A percentile compares a stretch with the other conserved stretches of the same genome.
These are phyloP conservation scores for Apodospora peruviana DNA, from an alignment of 495 filamentous ascomycete species.

Conservation along the genomic window DNA sequence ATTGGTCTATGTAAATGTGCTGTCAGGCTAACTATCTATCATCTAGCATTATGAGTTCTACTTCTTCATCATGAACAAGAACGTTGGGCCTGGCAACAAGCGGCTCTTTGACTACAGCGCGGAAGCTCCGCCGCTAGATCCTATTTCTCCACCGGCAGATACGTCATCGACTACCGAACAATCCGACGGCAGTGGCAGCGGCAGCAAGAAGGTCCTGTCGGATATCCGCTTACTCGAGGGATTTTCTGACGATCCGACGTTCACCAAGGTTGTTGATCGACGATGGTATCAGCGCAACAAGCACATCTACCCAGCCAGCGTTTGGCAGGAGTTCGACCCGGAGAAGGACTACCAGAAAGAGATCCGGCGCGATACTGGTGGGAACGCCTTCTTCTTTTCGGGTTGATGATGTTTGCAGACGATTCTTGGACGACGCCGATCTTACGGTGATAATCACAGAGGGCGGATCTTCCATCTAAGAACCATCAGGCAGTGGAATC, in stretches of 20 bases:
- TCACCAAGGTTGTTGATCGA: conserved; percentile 93
- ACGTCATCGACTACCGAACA: conserved; percentile 21
- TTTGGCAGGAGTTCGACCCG: conserved; percentile 94
- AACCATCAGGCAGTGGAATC: too few relatives aligned
- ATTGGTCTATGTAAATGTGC: background rate
- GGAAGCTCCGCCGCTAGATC: conserved; percentile 34
- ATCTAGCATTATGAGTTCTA: conserved; percentile 90
- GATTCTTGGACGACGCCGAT: background rate
- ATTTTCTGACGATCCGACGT: conserved; percentile 65
- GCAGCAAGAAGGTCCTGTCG: conserved; percentile 28
- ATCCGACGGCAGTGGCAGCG: too few relatives aligned
- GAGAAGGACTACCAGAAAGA: conserved; percentile 77
- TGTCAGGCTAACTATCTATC: conserved; percentile 12
- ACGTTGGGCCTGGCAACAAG: conserved; percentile 61
- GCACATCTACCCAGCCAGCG: conserved; percentile 92
- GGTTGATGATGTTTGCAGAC: conserved; percentile 10
- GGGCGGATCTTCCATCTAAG: too few relatives aligned
- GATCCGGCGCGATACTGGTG: conserved; percentile 74
- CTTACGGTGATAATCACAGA: too few relatives aligned
- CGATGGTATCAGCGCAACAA: conserved; percentile 97
- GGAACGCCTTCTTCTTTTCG: conserved; percentile 92
- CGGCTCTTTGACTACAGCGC: conserved; percentile 70
- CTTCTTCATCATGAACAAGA: conserved; percentile 89
- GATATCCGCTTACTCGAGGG: conserved; percentile 60
- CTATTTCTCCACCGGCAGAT: conserved; percentile 33